Evolutionary conservation across 2,329 filamentous ascomycete genomes (phyloP).

Genomic region (Exophiala calicioides): DNA sequence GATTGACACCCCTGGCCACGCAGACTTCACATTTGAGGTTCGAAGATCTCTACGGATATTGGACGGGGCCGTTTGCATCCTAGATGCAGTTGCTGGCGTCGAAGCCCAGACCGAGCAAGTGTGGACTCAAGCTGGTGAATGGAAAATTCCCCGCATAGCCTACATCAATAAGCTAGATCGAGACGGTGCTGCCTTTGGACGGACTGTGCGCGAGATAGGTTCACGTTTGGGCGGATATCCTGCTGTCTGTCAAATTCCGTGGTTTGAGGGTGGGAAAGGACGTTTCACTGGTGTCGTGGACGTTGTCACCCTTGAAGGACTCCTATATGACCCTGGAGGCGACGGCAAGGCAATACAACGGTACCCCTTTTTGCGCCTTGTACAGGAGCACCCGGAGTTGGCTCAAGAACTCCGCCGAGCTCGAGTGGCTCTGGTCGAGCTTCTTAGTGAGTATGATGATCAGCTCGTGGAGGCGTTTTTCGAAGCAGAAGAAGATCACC

Average conservation of each 20-base stretch:
- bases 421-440: constrained; percentile 75
- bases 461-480: constrained; percentile 81
- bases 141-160: constrained; percentile 78
- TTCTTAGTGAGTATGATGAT: constrained; percentile 86
- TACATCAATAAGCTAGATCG: constrained; percentile 86
- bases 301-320: constrained; percentile 71
- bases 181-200: constrained; percentile 77
- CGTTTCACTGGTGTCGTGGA: constrained; percentile 83
- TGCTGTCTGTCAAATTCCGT: constrained; percentile 89
- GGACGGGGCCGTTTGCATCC: constrained; percentile 87
- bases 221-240: constrained; percentile 79
- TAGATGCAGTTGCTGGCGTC: constrained; percentile 89
- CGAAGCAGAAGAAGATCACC: constrained; percentile 70
- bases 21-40: constrained; percentile 97
- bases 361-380: constrained; percentile 57
- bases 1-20: constrained; percentile 95
- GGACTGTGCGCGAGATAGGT: constrained; percentile 83
- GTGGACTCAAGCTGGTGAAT: constrained; percentile 85
- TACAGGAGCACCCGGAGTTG: constrained; percentile 51
- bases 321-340: constrained; percentile 69
- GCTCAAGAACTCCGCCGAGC: constrained; percentile 72
- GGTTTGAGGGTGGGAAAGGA: constrained; percentile 76
- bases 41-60: constrained; percentile 84
- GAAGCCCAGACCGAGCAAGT: constrained; percentile 97
- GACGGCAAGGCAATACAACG: constrained; percentile 65